These are phyloP conservation scores for Leccinum pachyderme DNA, from an alignment of 1,284 basidiomycete species.

Conservation along the genomic window DNA sequence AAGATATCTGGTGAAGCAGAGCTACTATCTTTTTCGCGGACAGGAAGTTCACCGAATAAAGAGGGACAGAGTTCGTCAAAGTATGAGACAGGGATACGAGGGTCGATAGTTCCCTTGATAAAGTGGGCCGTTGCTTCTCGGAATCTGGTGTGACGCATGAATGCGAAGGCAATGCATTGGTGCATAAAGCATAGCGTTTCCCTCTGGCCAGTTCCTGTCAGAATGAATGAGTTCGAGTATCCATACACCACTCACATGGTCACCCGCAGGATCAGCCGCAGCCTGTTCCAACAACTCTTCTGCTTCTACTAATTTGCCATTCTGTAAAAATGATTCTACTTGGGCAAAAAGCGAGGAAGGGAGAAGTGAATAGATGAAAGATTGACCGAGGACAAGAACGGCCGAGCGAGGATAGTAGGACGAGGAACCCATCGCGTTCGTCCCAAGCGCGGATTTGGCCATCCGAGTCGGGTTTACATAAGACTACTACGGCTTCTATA, in stretches of 20 bases:
- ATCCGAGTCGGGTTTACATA: slow-evolving; percentile 19
- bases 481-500: slow-evolving; percentile 1
- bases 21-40: slow-evolving; percentile 24
- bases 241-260: slow-evolving; percentile 12
- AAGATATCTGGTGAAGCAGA: slow-evolving; percentile 33
- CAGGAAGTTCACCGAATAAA: slow-evolving; percentile 42
- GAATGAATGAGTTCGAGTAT: not conserved
- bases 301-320: slow-evolving; percentile 64
- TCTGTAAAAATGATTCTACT: slow-evolving; percentile 66
- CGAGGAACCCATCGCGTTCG: slow-evolving; percentile 22
- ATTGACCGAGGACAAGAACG: slow-evolving; percentile 61
- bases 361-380: slow-evolving; percentile 65
- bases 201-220: slow-evolving; percentile 36
- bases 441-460: not conserved
- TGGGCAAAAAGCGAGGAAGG: slow-evolving; percentile 73
- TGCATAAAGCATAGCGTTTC: slow-evolving; percentile 74
- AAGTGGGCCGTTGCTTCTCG: slow-evolving; percentile 75
- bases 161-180: slow-evolving; percentile 74
- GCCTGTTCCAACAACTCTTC: slow-evolving; percentile 53
- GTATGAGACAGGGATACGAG: slow-evolving; percentile 71
- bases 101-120: slow-evolving; percentile 70
- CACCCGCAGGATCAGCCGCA: slow-evolving; percentile 11
- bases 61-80: slow-evolving; percentile 68
- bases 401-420: slow-evolving; percentile 61
- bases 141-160: slow-evolving; percentile 69